Percentiles rank a stretch among this genome's conserved stretches.
Evolutionary conservation across 495 filamentous ascomycete species (phyloP).

Genomic region (Hamigera avellanea): DNA sequence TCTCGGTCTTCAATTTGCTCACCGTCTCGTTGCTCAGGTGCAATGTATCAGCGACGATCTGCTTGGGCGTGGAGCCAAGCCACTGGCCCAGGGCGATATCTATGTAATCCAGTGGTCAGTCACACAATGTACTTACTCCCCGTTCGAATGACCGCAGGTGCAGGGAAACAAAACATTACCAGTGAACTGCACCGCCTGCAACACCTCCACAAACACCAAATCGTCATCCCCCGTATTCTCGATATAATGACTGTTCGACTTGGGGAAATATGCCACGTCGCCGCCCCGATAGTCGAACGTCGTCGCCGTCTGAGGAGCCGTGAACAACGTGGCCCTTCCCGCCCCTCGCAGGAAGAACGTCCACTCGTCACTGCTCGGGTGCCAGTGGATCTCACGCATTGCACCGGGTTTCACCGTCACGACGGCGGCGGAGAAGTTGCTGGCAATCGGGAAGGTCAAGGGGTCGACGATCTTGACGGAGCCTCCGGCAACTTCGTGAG

Average conservation of each 20-base stretch:
- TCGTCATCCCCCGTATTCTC: conserved; percentile 64
- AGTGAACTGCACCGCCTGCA: conserved; percentile 54
- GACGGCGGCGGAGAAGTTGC: conserved; percentile 48
- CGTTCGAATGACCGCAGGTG: neutral
- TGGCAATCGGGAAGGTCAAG: conserved; percentile 47
- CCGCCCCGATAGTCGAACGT: conserved; percentile 71
- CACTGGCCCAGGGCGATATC: conserved; percentile 54
- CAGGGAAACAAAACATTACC: conserved; percentile 16
- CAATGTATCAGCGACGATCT: conserved; percentile 54
- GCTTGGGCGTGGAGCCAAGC: conserved; percentile 51
- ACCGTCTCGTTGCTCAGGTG: conserved; percentile 43
- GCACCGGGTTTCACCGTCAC: conserved; percentile 59
- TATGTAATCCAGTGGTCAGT: conserved; percentile 6
- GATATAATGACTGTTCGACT: conserved; percentile 55
- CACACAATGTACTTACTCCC: neutral
- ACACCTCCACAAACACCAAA: conserved; percentile 57
- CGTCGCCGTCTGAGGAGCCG: conserved; percentile 41
- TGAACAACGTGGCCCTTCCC: conserved; percentile 56
- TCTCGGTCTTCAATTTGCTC: conserved; percentile 45
- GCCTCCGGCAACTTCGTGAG: conserved; percentile 47
- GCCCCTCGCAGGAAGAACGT: conserved; percentile 60
- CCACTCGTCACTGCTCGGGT: conserved; percentile 66
- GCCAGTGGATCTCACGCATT: conserved; percentile 76
- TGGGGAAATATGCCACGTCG: conserved; percentile 60
- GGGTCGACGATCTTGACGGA: conserved; percentile 59